Evolutionary conservation across 768 basidiomycete genomes (phyloP), one percentile per base, ranked within the genome.

Genomic region (Rhodotorula toruloides): DNA sequence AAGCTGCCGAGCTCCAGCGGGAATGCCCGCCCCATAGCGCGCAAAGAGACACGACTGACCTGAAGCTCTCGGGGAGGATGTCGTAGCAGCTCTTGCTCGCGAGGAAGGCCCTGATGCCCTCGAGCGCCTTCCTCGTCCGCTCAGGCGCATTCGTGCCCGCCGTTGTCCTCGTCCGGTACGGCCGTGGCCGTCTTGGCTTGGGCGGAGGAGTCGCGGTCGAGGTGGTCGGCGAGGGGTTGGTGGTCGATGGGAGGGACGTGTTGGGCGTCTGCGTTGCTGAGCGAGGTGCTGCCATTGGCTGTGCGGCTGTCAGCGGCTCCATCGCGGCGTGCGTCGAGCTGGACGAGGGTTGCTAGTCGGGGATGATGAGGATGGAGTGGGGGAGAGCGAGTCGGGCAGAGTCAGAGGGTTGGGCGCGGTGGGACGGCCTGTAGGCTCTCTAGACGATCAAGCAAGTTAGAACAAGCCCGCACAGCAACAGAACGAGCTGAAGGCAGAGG

Each of bases 41-140:
- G 31, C 36, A 39, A n/a, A n/a, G 55, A n/a, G 27, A 40, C 16
- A 19, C 14, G 29, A 49, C 64, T 42, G 3, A 65, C 64, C 63
- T 83, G 80, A 93, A 99, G 78, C 86, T 89, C 80, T 98, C 90
- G 32, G 96, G 96, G 74, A 99, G 93, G 39, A 94, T 91, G 78
- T 98, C 94, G 80, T 98, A 99, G 71, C 87, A 86, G 42, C 65
- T 71, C 74, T 90, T 85, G 63, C 87, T 84, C 74, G 85, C 88
- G 79, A 98, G 86, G 79, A 91, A 90, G 57, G 79, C 79, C 57
- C 94, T 83, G 74, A 99, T 91, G 27, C 77, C 74, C 42, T 78
- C 76, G 31, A 81, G 72, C 0, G 79, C 81, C 47, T 76, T 50
- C 8, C 56, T 46, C 16, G 56, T 67, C 17, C 61, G 29, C 14